These are phyloP conservation scores for Colletotrichum salicis DNA, from an alignment of 2,329 filamentous ascomycete species.

Conservation along the genomic window DNA sequence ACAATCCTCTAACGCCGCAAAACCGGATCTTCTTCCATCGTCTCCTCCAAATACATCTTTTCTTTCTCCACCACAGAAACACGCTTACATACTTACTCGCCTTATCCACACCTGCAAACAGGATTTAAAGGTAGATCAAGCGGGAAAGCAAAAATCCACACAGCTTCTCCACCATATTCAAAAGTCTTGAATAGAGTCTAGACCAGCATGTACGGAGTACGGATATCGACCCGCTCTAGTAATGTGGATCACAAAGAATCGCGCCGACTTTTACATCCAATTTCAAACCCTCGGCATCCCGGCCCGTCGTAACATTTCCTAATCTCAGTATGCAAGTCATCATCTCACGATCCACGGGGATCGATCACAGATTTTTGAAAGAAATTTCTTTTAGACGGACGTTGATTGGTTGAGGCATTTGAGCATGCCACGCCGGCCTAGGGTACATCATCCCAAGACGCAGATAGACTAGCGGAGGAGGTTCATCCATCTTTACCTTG, in stretches of 20 bases:
- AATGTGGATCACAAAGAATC: background rate
- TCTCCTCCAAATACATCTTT: background rate
- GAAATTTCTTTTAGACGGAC: background rate
- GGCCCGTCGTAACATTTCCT: background rate
- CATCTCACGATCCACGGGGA: background rate
- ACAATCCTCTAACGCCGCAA: too few species aligned
- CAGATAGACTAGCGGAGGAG: background rate
- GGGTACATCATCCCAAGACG: background rate
- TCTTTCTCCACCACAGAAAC: background rate
- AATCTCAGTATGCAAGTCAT: background rate
- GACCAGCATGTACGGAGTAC: background rate
- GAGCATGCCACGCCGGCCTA: background rate
- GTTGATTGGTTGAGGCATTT: background rate
- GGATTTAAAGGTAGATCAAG: background rate
- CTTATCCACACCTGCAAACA: background rate
- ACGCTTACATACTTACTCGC: background rate
- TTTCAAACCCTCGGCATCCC: background rate
- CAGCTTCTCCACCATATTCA: background rate
- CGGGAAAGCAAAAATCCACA: background rate
- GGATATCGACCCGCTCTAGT: background rate
- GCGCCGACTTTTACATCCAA: background rate
- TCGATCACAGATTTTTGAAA: background rate
- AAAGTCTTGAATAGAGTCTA: background rate
- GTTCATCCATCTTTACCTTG: too few species aligned
- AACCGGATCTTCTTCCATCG: background rate